Evolutionary conservation across 1,139 yeast species (phyloP).

Genomic region (Scheffersomyces lignicola): DNA sequence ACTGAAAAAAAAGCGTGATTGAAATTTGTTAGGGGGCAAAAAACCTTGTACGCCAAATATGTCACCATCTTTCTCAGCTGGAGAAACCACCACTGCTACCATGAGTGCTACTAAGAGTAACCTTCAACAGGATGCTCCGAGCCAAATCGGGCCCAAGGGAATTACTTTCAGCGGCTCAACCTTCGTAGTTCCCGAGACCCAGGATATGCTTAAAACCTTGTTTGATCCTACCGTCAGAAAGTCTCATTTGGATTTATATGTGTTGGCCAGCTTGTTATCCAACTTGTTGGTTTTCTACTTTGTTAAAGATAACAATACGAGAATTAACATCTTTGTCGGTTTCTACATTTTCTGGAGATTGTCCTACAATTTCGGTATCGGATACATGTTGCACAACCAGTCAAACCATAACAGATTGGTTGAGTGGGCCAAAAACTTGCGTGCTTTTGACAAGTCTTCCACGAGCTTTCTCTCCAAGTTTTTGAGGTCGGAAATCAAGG

Average conservation of each 20-base stretch:
- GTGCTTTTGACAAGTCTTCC: constrained; percentile 45
- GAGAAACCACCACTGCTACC: constrained; percentile 1
- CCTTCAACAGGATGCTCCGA: constrained; percentile 4
- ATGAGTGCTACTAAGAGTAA: neutral
- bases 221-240: constrained; percentile 77
- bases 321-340: constrained; percentile 49
- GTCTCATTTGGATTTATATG: constrained; percentile 63
- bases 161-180: constrained; percentile 49
- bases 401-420: constrained; percentile 61
- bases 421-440: constrained; percentile 47
- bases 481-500: constrained; percentile 44
- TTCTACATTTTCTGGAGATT: constrained; percentile 77
- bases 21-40: neutral
- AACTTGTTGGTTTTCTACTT: constrained; percentile 54
- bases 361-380: constrained; percentile 79
- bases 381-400: constrained; percentile 66
- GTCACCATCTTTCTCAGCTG: constrained; percentile 1
- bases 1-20: constrained; percentile 3
- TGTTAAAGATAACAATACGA: constrained; percentile 24
- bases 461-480: constrained; percentile 40
- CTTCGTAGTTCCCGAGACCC: constrained; percentile 75
- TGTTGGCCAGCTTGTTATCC: constrained; percentile 50
- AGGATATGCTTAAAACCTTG: constrained; percentile 82
- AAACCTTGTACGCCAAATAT: constrained; percentile 1
- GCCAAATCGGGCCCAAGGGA: constrained; percentile 36